A percentile compares a stretch with the other conserved stretches of the same genome.
Conservation (phyloP, 1,284 basidiomycete species). For the Sporisorium iseilematis-ciliati region DNA sequence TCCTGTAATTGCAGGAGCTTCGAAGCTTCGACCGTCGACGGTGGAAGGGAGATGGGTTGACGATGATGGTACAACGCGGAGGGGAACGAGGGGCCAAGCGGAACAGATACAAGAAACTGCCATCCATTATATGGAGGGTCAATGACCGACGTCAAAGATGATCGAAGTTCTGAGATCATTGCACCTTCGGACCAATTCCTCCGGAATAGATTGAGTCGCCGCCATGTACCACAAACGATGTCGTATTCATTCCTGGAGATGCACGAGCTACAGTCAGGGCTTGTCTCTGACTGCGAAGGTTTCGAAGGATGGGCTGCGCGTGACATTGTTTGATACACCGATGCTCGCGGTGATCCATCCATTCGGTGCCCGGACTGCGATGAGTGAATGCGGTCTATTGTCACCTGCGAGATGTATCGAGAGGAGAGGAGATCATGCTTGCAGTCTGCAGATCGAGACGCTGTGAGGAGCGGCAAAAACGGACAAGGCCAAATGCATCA, state of each 20-base stretch:
- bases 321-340: too few relatives aligned
- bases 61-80: neutral
- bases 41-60: neutral
- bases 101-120: neutral
- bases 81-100: neutral
- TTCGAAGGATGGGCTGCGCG: neutral
- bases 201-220: neutral
- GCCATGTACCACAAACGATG: neutral
- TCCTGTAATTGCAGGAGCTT: neutral
- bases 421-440: too few relatives aligned
- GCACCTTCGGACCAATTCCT: neutral
- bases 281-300: neutral
- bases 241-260: neutral
- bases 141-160: neutral
- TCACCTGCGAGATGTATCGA: too few relatives aligned
- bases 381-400: too few relatives aligned
- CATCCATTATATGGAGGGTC: neutral
- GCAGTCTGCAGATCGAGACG: too few relatives aligned
- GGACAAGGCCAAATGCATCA: neutral
- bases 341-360: neutral
- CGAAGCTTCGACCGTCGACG: neutral
- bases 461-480: too few relatives aligned
- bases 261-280: neutral
- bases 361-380: too few relatives aligned
- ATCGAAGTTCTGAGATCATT: too few relatives aligned